Evolutionary conservation across 306 rosid genomes (phyloP), one percentile per base, ranked within the genome.

Genomic region (Coriaria nepalensis): DNA sequence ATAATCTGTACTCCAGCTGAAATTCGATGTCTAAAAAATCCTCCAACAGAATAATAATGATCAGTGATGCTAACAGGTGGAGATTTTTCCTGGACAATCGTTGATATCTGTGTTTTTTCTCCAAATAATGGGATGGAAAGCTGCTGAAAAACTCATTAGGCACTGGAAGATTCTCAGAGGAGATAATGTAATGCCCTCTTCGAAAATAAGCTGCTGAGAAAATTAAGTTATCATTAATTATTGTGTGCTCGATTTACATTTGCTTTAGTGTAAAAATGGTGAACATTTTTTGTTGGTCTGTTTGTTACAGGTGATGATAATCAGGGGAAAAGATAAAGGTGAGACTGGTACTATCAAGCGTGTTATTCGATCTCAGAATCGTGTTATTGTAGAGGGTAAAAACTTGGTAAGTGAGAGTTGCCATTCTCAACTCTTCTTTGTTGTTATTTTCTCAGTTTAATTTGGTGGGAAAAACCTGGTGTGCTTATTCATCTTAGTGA

Each of bases 121-220:
- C 29, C 29, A 20, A 20, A 20, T 20, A 41, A 90, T 84, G 97
- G 95, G 97, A 60, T 81, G 95, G 97, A 90, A 90, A 76, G 97
- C 95, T 0, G 97, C 97, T 14, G 74, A 84, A 79, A 90, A 90
- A 62, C 95, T 90, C 41, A 71, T 90, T 45, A 74, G 92, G 65
- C 84, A 84, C 57, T 90, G 94, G 97, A 84, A 77, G 70, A 5
- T 90, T 75, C 55, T 84, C 61, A 75, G 94, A 68, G 94, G 95
- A 60, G 97, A 90, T 67, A 81, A 81, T 65, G 95, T 79, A 66
- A 72, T 67, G 29, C 10, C 4, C n/a, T 12, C n/a, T 32, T 32
- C 14, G n/a, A n/a, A n/a, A n/a, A n/a, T n/a, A n/a, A n/a, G n/a
- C n/a, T n/a, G n/a, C n/a, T n/a, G n/a, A n/a, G n/a, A 9, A 9